phyloP scores from a whole-genome alignment of 495 filamentous ascomycete species.

The Immersiella caudata region DNA sequence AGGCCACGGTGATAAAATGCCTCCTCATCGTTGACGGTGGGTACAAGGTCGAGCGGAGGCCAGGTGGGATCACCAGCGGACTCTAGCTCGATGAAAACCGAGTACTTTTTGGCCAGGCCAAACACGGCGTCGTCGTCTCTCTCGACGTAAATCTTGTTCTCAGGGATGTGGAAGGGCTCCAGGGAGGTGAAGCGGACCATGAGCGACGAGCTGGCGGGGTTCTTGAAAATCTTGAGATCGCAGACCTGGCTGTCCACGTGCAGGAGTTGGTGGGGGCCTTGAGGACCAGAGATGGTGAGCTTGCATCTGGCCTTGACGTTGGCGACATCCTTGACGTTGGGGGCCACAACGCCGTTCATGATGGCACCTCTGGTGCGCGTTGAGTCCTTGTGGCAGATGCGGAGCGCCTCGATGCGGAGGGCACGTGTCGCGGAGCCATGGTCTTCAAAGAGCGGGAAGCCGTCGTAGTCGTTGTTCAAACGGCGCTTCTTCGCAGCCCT shows the following conservation, averaged over 20 bases:
- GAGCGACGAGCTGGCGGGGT: conserved; percentile 43
- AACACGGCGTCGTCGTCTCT: conserved; percentile 45
- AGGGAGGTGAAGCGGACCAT: conserved; percentile 49
- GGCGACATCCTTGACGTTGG: conserved; percentile 42
- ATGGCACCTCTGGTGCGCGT: conserved; percentile 42
- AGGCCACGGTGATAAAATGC: conserved; percentile 28
- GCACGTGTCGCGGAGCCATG: conserved; percentile 35
- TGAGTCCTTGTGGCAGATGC: conserved; percentile 49
- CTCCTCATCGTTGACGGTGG: conserved; percentile 33
- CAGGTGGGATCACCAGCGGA: conserved; percentile 49
- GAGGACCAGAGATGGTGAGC: conserved; percentile 41
- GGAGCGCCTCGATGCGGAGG: conserved; percentile 52
- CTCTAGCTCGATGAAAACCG: conserved; percentile 50
- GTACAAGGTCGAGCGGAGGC: conserved; percentile 49
- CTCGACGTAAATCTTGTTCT: conserved; percentile 51
- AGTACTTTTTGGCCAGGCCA: conserved; percentile 50
- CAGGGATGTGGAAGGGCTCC: conserved; percentile 50
- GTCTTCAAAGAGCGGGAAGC: conserved; percentile 38
- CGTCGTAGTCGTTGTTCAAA: conserved; percentile 37
- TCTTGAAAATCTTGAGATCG: conserved; percentile 49
- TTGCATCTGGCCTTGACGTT: conserved; percentile 48
- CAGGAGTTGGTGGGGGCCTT: conserved; percentile 33
- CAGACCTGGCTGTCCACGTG: conserved; percentile 53
- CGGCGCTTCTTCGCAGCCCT: conserved; percentile 47
- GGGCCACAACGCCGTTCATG: conserved; percentile 42